A percentile compares a stretch with the other conserved stretches of the same genome.
phyloP scores from a whole-genome alignment of 2,329 filamentous ascomycete species.

The Calycina herbarum region DNA sequence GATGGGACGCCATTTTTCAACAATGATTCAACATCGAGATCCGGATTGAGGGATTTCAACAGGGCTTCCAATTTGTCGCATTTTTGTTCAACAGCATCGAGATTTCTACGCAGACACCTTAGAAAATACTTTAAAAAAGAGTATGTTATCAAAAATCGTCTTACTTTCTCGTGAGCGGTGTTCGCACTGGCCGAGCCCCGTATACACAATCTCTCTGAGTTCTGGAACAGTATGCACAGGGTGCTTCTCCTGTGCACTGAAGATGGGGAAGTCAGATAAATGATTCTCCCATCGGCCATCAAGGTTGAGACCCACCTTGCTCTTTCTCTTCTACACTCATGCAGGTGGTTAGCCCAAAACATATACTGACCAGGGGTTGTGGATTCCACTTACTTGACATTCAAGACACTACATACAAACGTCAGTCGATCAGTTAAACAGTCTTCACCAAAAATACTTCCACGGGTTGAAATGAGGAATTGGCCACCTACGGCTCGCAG shows the following conservation, averaged over 20 bases:
- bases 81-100: conserved; percentile 18
- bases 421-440: not conserved
- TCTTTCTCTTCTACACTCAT: conserved; percentile 22
- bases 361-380: not conserved
- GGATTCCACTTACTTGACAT: conserved; percentile 19
- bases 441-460: not conserved
- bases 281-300: conserved; percentile 1
- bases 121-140: not conserved
- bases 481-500: conserved; percentile 14
- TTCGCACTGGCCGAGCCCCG: conserved; percentile 18
- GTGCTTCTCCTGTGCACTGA: conserved; percentile 20
- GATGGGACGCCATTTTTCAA: conserved; percentile 20
- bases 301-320: conserved; percentile 22
- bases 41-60: conserved; percentile 20
- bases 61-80: conserved; percentile 17
- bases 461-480: not conserved
- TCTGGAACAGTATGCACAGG: conserved; percentile 19
- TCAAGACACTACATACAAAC: conserved; percentile 17
- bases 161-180: conserved; percentile 23
- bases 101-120: conserved; percentile 10
- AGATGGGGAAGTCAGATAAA: not conserved
- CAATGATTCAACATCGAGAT: conserved; percentile 20
- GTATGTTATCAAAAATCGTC: not conserved
- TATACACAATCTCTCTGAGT: conserved; percentile 20
- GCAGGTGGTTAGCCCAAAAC: conserved; percentile 5